These are phyloP conservation scores for Wallacemonas sp. DNA, from an alignment of 208 protist species.

Conservation along the genomic window DNA sequence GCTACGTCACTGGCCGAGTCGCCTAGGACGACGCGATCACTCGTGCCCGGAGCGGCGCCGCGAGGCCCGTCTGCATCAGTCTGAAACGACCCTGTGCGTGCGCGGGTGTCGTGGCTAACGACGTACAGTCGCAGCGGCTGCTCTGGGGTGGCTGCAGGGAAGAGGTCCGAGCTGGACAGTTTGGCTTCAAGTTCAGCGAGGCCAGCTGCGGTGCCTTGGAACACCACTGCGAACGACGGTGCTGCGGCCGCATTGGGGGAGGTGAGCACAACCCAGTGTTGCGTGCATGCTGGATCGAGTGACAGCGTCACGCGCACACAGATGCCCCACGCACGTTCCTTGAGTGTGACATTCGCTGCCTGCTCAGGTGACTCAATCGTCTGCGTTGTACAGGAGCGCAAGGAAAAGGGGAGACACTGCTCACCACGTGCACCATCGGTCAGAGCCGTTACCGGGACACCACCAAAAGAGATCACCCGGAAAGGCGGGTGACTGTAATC, in stretches of 20 bases:
- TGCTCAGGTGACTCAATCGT: constrained; percentile 6
- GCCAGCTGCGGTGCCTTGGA: neutral
- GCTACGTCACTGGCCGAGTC: constrained; percentile 39
- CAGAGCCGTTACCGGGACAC: constrained; percentile 20
- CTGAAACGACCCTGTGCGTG: neutral
- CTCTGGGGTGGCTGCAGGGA: neutral
- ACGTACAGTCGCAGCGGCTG: neutral
- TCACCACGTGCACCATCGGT: neutral
- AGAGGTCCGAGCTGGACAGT: neutral
- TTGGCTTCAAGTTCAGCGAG: neutral
- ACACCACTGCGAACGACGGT: neutral
- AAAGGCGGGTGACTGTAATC: constrained; percentile 9
- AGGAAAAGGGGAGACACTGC: constrained; percentile 34
- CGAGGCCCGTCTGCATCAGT: neutral
- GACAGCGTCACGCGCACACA: no score
- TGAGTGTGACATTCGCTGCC: neutral
- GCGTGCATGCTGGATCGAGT: neutral
- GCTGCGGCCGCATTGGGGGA: neutral
- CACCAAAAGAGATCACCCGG: constrained; percentile 20
- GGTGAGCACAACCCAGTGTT: constrained; percentile 29
- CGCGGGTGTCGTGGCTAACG: neutral
- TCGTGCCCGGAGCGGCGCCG: constrained; percentile 1
- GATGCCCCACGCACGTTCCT: constrained; percentile 18
- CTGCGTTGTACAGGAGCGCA: constrained; percentile 21
- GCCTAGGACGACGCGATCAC: constrained; percentile 53